Evolutionary conservation across 2,329 filamentous ascomycete genomes (phyloP).

Genomic region (Cladosporium oxysporum): DNA sequence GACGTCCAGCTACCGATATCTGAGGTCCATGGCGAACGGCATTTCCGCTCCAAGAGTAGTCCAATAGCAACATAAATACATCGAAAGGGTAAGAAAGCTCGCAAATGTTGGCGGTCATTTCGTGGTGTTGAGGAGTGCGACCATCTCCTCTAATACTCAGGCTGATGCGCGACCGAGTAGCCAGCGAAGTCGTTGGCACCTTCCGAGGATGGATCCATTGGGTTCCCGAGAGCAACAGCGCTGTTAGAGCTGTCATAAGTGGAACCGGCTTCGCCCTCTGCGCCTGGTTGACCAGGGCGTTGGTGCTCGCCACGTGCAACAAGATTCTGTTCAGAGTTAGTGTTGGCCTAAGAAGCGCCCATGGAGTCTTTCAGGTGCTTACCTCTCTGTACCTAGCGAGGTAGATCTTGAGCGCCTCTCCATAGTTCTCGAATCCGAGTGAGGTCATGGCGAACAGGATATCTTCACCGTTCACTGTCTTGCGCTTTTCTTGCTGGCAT

Average conservation of each 20-base stretch:
- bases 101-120: not conserved
- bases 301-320: constrained; percentile 70
- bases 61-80: constrained; percentile 11
- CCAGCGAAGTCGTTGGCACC: constrained; percentile 41
- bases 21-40: not conserved
- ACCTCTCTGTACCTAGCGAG: constrained; percentile 97
- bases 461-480: constrained; percentile 98
- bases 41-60: not conserved
- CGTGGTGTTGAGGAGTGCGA: not conserved
- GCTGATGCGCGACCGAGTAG: constrained; percentile 18
- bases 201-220: constrained; percentile 46
- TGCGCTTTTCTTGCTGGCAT: constrained; percentile 98
- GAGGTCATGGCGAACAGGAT: constrained; percentile 99
- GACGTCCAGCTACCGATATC: not conserved
- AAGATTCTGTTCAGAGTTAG: constrained; percentile 63
- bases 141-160: constrained; percentile 9
- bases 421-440: constrained; percentile 97
- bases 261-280: constrained; percentile 27
- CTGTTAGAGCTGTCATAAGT: constrained; percentile 42
- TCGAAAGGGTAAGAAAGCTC: not conserved
- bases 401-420: constrained; percentile 97
- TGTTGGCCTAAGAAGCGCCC: not conserved
- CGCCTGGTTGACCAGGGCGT: constrained; percentile 48
- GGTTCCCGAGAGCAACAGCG: constrained; percentile 46
- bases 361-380: constrained; percentile 44